Conservation (phyloP, 1,284 basidiomycete genomes). For the Termitomyces sp. region DNA sequence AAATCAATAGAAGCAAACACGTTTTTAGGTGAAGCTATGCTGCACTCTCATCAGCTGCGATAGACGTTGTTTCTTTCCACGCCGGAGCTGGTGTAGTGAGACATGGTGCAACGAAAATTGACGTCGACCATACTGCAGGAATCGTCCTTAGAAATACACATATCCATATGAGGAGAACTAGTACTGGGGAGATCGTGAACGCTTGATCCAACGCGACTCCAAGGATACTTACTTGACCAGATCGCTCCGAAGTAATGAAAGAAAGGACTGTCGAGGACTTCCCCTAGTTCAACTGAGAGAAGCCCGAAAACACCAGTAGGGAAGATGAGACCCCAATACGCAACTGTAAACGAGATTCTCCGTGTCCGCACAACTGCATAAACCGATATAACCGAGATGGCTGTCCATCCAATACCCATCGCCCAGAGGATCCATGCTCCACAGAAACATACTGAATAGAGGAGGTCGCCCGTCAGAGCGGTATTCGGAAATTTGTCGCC, state of each 20-base stretch:
- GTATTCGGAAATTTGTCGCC: conserved; percentile 11
- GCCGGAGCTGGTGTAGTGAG: conserved; percentile 3
- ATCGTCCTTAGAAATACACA: conserved; percentile 20
- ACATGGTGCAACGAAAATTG: conserved; percentile 24
- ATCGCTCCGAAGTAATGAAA: conserved; percentile 27
- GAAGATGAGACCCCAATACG: conserved; percentile 31
- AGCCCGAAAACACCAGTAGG: conserved; percentile 22
- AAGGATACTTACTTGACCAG: conserved; percentile 21
- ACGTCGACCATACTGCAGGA: conserved; percentile 20
- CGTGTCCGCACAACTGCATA: conserved; percentile 17
- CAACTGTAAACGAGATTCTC: conserved; percentile 21
- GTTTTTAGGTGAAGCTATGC: conserved; percentile 1
- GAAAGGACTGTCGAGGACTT: conserved; percentile 22
- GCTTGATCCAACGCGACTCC: neutral
- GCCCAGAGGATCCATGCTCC: conserved; percentile 22
- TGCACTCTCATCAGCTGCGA: neutral
- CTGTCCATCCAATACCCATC: conserved; percentile 23
- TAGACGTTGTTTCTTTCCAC: no score
- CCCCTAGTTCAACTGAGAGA: conserved; percentile 21
- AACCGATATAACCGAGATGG: conserved; percentile 17
- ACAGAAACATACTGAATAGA: conserved; percentile 20
- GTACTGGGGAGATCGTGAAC: conserved; percentile 6
- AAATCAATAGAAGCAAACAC: no score
- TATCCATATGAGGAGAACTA: conserved; percentile 23
- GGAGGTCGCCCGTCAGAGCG: conserved; percentile 14